These are phyloP conservation scores for Marsdenia floribunda DNA, from an alignment of 257 asterid genomes.

Conservation along the genomic window DNA sequence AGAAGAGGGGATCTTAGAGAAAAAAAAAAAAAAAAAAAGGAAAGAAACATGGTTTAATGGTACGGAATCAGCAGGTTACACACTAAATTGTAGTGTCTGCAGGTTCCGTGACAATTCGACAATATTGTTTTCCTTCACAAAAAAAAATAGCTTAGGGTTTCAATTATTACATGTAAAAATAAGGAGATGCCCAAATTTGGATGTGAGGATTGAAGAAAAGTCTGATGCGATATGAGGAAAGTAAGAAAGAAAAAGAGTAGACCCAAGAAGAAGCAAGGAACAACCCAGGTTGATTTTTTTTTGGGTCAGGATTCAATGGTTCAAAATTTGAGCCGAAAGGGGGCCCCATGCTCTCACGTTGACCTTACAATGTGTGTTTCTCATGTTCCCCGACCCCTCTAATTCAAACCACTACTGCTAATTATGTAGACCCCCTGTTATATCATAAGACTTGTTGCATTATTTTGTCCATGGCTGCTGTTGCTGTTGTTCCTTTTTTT, in stretches of 20 bases:
- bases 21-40: too few relatives aligned
- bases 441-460: not conserved
- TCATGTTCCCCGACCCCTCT: not conserved
- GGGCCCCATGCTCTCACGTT: constrained; percentile 22
- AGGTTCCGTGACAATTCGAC: constrained; percentile 1
- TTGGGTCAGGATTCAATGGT: not conserved
- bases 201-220: not conserved
- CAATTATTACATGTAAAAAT: too few relatives aligned
- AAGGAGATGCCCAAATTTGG: too few relatives aligned
- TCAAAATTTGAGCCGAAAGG: not conserved
- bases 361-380: constrained; percentile 17
- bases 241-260: not conserved
- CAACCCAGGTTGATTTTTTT: not conserved
- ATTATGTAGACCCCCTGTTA: not conserved
- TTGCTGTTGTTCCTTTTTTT: not conserved
- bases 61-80: too few relatives aligned
- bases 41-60: too few relatives aligned
- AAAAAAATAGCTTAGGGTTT: too few relatives aligned
- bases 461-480: not conserved
- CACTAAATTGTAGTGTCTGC: not conserved
- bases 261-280: not conserved
- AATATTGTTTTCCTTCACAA: not conserved
- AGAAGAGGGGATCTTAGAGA: too few relatives aligned
- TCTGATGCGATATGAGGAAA: not conserved
- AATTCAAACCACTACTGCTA: not conserved